Base-by-base conservation (phyloP, 495 filamentous ascomycete genomes). In the Podospora appendiculata region DNA sequence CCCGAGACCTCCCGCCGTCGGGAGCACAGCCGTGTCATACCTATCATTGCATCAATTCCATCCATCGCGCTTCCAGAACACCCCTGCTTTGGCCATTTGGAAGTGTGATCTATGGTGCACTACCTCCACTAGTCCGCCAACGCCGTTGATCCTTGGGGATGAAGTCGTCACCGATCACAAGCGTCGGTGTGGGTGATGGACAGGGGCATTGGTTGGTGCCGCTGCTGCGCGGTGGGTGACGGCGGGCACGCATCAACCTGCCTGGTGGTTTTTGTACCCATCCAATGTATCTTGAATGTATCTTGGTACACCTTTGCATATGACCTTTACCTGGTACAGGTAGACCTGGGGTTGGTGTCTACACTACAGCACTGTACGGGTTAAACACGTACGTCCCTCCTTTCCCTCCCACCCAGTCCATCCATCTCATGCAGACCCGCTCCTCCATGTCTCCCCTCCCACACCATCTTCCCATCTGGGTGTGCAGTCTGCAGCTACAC, bases 101-200 rank as follows among this genome's bases (percentile, higher is more conserved):
- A 25, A 25, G 25, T 25, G 25, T 25, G 25, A 25, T 25, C 25
- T 5, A 25, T n/a, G 25, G 25, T 5, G 5, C 25, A 25, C 25
- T 25, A 25, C 2, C 25, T 25, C 2, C 25, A 25, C 25, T 25
- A 25, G 25, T 25, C 51, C n/a, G 35, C 52, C 41, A 48, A 47
- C 59, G 61, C 59, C 53, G 62, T 57, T 58, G 59, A 61, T 65
- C 60, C 54, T 54, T 51, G 55, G 51, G 44, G 47, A 50, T 51
- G 41, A 52, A 55, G 41, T 56, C 53, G 58, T 64, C 63, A 64
- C 60, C 56, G 59, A 25, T 51, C 47, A 48, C 19, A 50, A 3
- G 32, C 58, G 46, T 60, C 54, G 54, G 50, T 57, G 58, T 59
- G 54, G 53, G 48, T 55, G 53, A 51, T 34, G 43, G 38, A 45